Evolutionary conservation across 768 basidiomycete species (phyloP), one percentile per base, ranked within the genome.

Genomic region (Polyporus arcularius): DNA sequence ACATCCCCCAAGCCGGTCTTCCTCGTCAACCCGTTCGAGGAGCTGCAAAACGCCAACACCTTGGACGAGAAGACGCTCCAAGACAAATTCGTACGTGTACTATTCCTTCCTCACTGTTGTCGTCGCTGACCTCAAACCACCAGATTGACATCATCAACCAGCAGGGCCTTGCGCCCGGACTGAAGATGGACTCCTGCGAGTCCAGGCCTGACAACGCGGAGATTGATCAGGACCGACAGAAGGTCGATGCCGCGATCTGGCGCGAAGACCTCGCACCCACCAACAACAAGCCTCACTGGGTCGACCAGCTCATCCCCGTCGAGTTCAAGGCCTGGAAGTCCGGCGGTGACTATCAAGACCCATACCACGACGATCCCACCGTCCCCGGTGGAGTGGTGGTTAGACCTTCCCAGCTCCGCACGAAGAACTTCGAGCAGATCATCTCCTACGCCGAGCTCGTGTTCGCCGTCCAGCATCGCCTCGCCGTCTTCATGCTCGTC

Each of bases 251-350:
- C 7, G 59, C 53, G 1, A 28, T 60, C 15, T 60, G 49, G 21
- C 28, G 41, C 2, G 12, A 28, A 0, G 14, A 43, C 0, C 1
- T 11, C n/a, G 30, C 39, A 2, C 53, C 53, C 3, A 50, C 0
- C n/a, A 53, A 55, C 32, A 48, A 40, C 2, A 39, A 39, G 15
- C 48, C 59, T 9, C 53, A 55, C 21, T 61, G 60, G 60, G n/a
- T 41, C 3, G 60, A 61, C 21, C 60, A 61, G 45, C 14, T 61
- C 15, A 49, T 61, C 26, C 12, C 55, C 15, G 50, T 57, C 38
- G 55, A 61, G 55, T 57, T 61, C 55, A 61, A 53, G 35, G 12
- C 46, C 3, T n/a, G 7, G n/a, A 45, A 45, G 4, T 35, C 50
- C 38, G 53, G 32, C 11, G n/a, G 30, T 9, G 18, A 41, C 42